Evolutionary conservation across 805 yeast species (phyloP), one percentile per base, ranked within the genome.

Genomic region (Candida adriatica): DNA sequence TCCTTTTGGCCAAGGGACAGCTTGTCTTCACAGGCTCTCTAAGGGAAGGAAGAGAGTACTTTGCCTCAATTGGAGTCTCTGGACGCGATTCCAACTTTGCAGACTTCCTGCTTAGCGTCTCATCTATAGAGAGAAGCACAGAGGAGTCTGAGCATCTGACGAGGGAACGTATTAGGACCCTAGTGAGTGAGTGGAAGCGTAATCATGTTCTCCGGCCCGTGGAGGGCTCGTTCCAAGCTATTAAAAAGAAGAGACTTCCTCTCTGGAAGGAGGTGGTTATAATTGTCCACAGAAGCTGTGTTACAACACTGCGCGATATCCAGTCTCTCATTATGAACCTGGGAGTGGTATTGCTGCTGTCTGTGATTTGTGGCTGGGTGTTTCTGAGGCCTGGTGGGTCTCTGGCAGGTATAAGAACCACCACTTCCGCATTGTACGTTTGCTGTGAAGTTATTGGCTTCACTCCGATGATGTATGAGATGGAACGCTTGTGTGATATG

Each of bases 341-440:
- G 6, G 40, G 62, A 14, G 66, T 62, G n/a, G 70, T 77, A 3
- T 26, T 38, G 24, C 31, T 70, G 0, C 42, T 82, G 39, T 80
- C 86, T 0, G 48, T 74, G 2, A 58, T 75, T n/a, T 58, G 70
- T 25, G 95, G 95, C 0, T 82, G 92, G 87, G 67, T 85, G 25
- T 85, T 78, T 47, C 79, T 57, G 49, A 70, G 70, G 42, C 87
- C 87, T 4, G 71, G 67, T 13, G 64, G 68, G 3, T 62, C 72
- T 9, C 41, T 76, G 21, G 66, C 76, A 1, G 94, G 94, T 6
- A 66, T 82, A 14, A 58, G 94, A 39, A 68, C 94, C 1, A 53
- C 51, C 6, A 55, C 72, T 17, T 71, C 75, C 8, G 59, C 75
- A 1, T 41, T 75, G 6, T 77, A 78, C 46, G 66, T 70, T 8